A percentile compares a stretch with the other conserved stretches of the same genome.
phyloP scores from a whole-genome alignment of 768 basidiomycete species.

The Rhodosporidiobolus sp. region DNA sequence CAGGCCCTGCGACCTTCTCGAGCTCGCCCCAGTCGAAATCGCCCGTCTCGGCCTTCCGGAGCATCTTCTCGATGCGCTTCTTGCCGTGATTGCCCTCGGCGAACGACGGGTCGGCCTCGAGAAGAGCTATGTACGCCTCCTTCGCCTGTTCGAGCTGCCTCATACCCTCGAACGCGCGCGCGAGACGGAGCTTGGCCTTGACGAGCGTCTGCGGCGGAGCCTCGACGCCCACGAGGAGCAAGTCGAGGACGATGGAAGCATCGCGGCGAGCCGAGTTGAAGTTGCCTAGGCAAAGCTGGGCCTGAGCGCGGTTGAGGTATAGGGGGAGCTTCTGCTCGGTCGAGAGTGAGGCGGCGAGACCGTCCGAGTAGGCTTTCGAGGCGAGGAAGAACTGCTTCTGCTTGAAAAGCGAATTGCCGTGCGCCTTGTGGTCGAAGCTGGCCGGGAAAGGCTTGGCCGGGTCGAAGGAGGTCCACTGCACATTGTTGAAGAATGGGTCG shows the following conservation, averaged over 20 bases:
- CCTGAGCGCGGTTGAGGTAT: conserved; percentile 19
- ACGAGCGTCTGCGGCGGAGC: conserved; percentile 51
- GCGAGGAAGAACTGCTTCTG: conserved; percentile 44
- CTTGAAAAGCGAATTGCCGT: conserved; percentile 45
- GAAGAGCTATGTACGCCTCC: background rate
- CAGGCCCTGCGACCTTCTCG: no score
- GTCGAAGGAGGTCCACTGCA: background rate
- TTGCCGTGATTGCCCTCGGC: background rate
- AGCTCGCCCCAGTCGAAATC: conserved; percentile 12
- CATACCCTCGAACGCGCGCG: conserved; percentile 5
- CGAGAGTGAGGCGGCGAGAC: conserved; percentile 1
- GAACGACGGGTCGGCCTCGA: background rate
- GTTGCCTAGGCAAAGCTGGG: conserved; percentile 18
- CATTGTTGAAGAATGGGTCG: conserved; percentile 26
- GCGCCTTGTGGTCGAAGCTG: conserved; percentile 38
- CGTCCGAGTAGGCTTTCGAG: conserved; percentile 42
- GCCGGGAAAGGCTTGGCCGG: background rate
- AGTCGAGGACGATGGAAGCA: background rate
- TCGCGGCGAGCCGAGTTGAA: conserved; percentile 13
- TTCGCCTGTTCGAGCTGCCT: background rate
- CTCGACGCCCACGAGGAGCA: background rate
- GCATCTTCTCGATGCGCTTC: background rate
- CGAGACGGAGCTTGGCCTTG: conserved; percentile 62
- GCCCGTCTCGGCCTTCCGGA: background rate
- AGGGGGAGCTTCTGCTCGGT: conserved; percentile 6